These are phyloP conservation scores for Rosa lucieae DNA, from an alignment of 306 rosid genomes.

Conservation along the genomic window DNA sequence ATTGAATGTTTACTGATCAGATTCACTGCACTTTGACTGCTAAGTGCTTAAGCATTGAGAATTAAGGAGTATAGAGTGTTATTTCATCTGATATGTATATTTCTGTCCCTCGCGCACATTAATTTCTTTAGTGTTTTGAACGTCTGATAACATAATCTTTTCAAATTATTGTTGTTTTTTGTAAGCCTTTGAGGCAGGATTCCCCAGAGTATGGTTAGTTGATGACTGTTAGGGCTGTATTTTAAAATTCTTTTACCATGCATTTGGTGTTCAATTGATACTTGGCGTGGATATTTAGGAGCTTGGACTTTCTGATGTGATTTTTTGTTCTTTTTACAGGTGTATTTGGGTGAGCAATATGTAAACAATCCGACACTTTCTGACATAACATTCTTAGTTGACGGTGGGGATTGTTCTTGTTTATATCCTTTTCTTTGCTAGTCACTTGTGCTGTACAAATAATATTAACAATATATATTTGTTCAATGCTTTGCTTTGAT, in stretches of 20 bases:
- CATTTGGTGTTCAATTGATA: background rate
- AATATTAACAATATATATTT: background rate
- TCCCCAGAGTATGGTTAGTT: background rate
- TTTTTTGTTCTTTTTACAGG: slow-evolving; percentile 46
- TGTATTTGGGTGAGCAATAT: slow-evolving; percentile 66
- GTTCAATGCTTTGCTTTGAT: background rate
- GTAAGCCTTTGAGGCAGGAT: background rate
- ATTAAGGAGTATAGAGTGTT: background rate
- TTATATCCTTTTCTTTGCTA: background rate
- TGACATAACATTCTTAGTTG: slow-evolving; percentile 79
- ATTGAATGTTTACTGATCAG: background rate
- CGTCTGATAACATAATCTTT: background rate
- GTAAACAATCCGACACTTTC: slow-evolving; percentile 69
- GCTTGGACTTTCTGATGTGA: background rate
- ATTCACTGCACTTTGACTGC: background rate
- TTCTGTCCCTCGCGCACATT: background rate
- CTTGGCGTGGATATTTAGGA: background rate
- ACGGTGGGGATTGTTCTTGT: slow-evolving; percentile 46
- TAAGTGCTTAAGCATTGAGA: background rate
- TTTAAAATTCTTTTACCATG: background rate
- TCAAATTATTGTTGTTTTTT: background rate
- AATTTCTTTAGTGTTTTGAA: background rate
- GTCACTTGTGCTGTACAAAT: background rate
- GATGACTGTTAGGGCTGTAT: background rate
- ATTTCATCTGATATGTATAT: background rate